A percentile compares a stretch with the other conserved stretches of the same genome.
phyloP scores from a whole-genome alignment of 305 asterid species.

The Petunia hybrid region DNA sequence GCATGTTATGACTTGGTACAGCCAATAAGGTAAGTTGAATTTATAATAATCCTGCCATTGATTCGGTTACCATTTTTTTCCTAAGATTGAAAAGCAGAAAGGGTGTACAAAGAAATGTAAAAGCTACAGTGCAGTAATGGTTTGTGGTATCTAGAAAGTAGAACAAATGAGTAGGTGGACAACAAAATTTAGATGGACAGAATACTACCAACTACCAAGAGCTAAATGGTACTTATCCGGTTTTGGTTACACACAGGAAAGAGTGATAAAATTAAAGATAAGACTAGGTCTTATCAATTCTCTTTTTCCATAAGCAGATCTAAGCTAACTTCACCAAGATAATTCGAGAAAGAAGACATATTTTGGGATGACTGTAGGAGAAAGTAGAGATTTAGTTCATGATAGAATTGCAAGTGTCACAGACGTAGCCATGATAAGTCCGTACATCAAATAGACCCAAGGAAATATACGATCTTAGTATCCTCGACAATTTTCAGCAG shows the following conservation, averaged over 20 bases:
- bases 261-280: neutral
- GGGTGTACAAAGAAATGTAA: too few species aligned
- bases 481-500: neutral
- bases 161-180: neutral
- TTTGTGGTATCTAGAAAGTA: neutral
- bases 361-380: neutral
- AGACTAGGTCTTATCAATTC: neutral
- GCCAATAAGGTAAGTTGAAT: neutral
- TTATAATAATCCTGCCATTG: too few species aligned
- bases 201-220: neutral
- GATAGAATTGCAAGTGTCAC: conserved; percentile 66
- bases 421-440: conserved; percentile 63
- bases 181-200: neutral
- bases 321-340: neutral
- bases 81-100: too few species aligned
- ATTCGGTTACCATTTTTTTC: too few species aligned
- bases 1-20: neutral
- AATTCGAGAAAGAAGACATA: neutral
- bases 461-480: conserved; percentile 16
- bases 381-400: neutral
- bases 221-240: neutral
- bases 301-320: neutral
- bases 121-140: neutral
- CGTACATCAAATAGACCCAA: conserved; percentile 84
- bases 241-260: neutral